Base-by-base conservation (phyloP, 176 grass and related monocot genomes). In the Avena sativa region DNA sequence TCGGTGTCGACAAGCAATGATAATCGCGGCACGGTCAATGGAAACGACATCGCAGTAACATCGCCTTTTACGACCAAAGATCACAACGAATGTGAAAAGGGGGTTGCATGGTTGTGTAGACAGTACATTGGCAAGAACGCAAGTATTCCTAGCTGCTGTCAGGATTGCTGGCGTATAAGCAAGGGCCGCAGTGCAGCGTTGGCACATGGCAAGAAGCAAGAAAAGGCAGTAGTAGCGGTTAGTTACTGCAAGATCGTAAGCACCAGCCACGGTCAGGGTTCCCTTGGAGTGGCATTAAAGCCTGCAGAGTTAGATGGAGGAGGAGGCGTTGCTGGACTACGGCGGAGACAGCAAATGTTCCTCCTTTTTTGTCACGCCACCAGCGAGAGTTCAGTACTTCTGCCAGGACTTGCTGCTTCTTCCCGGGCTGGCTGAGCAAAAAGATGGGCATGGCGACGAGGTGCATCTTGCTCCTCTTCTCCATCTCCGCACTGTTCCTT, bases 201-300 rank as follows among this genome's bases (percentile, higher is more conserved):
- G 21, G 65, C 47, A 61, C 44, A 58, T 64, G 78, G 46, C 14
- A 60, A 63, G 36, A 9, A 34, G 52, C 19, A 61, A 61, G 64
- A 36, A 67, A 66, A 80, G 25, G 64, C 30, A 81, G 55, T 11
- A 78, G 53, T 11, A 78, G 53, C 64, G 28, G 15, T 20, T 43
- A 12, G 23, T n/a, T 52, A 15, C 71, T 10, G 55, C 64, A 44
- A 64, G 32, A 60, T 71, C 49, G 38, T 19, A 43, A 14, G 20
- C 34, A 85, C 67, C 71, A 71, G 87, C 89, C 83, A 76, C 48
- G 64, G 80, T 85, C 91, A 90, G 88, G 63, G 90, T 76, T 98
- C 89, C 66, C 96, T 94, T 98, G 93, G 93, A 92, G 91, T 94
- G 91, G 70, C 88, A 88, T 89, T 92, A 82, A 98, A 93, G 96